These are phyloP conservation scores for Pneumocystis murina DNA, from an alignment of 1,139 yeast genomes.

Conservation along the genomic window DNA sequence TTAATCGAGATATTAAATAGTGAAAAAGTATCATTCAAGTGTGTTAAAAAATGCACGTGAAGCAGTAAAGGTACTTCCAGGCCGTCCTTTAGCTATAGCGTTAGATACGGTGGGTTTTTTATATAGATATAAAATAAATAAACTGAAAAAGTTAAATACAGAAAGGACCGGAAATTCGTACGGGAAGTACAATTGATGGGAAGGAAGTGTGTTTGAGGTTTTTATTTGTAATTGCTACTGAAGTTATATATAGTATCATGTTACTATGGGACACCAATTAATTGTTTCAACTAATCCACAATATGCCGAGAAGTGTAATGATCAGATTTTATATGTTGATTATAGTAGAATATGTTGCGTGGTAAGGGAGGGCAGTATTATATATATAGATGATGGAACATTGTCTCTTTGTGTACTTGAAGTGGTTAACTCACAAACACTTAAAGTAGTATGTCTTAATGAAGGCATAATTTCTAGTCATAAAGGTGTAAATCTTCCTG, in stretches of 20 bases:
- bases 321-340: slow-evolving; percentile 73
- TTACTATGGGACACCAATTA: slow-evolving; percentile 78
- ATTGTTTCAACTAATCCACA: slow-evolving; percentile 79
- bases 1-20: not conserved
- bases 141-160: not conserved
- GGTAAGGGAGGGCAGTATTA: slow-evolving; percentile 69
- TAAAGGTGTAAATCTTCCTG: slow-evolving; percentile 98
- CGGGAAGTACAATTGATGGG: slow-evolving; percentile 77
- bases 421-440: slow-evolving; percentile 59
- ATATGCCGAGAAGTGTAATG: slow-evolving; percentile 58
- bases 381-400: slow-evolving; percentile 95
- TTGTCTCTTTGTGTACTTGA: slow-evolving; percentile 84
- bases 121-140: not conserved
- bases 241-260: slow-evolving; percentile 30
- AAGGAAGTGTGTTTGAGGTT: slow-evolving; percentile 31
- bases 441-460: slow-evolving; percentile 78
- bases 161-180: slow-evolving; percentile 98
- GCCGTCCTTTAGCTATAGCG: slow-evolving; percentile 96
- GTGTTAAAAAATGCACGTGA: slow-evolving; percentile 92
- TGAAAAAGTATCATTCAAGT: slow-evolving; percentile 59
- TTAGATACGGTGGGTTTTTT: slow-evolving; percentile 48
- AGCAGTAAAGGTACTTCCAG: slow-evolving; percentile 78
- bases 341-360: slow-evolving; percentile 94
- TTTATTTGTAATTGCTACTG: slow-evolving; percentile 19
- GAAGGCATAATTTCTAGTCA: slow-evolving; percentile 92